phyloP scores from a whole-genome alignment of 345 rosid genomes.

The Brassica carinata region DNA sequence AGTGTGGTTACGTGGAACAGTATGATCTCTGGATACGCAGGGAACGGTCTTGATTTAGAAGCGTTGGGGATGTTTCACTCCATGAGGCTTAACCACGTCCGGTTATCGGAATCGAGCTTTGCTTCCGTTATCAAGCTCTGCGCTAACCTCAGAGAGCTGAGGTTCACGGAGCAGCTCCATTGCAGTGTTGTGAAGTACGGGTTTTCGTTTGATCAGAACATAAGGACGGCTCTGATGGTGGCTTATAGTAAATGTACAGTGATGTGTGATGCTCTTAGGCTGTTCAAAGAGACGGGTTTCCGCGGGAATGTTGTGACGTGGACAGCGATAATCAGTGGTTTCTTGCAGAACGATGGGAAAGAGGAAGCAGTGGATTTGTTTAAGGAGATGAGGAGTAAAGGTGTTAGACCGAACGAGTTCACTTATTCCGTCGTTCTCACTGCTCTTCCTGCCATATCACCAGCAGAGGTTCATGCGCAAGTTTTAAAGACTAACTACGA shows the following conservation, averaged over 20 bases:
- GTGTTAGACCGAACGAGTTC: conserved; percentile 71
- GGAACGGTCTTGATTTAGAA: conserved; percentile 60
- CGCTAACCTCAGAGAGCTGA: conserved; percentile 55
- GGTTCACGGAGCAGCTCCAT: conserved; percentile 71
- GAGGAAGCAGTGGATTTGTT: conserved; percentile 59
- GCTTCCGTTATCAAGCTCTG: conserved; percentile 65
- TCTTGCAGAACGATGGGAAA: conserved; percentile 60
- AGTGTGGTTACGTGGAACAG: conserved; percentile 76
- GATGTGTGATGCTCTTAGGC: conserved; percentile 59
- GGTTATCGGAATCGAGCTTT: conserved; percentile 58
- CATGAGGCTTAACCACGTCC: conserved; percentile 56
- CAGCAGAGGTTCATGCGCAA: conserved; percentile 68
- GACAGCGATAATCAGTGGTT: conserved; percentile 84
- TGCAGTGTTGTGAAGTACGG: conserved; percentile 60
- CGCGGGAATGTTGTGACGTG: conserved; percentile 63
- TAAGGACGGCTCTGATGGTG: conserved; percentile 62
- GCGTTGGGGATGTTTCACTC: conserved; percentile 58
- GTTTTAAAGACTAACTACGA: conserved; percentile 67
- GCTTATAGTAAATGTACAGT: conserved; percentile 62
- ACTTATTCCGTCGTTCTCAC: conserved; percentile 80
- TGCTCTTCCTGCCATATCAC: conserved; percentile 59
- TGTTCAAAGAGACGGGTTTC: conserved; percentile 49
- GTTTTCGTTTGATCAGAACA: conserved; percentile 53
- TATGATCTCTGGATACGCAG: conserved; percentile 65
- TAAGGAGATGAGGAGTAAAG: conserved; percentile 59